These are phyloP conservation scores for Sordariomycetes sp. DNA, from an alignment of 2,329 filamentous ascomycete species.

Conservation along the genomic window DNA sequence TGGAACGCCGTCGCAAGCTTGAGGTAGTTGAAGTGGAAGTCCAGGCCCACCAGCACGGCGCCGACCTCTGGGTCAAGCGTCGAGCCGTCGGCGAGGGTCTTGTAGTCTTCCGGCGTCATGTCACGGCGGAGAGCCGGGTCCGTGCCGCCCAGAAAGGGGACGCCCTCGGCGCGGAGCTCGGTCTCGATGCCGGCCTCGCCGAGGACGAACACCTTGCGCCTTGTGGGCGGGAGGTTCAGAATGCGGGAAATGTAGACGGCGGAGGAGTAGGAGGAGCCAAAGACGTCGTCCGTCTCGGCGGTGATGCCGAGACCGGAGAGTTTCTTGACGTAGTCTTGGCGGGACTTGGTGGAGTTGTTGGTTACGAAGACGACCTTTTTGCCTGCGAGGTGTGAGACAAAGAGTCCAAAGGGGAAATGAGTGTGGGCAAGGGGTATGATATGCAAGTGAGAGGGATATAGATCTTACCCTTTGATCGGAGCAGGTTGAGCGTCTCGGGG, in stretches of 20 bases:
- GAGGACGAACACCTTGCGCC: conserved; percentile 89
- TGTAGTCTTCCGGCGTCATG: conserved; percentile 72
- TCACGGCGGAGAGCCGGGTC: conserved; percentile 69
- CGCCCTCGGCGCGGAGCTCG: conserved; percentile 69
- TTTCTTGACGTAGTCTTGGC: conserved; percentile 86
- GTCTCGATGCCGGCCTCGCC: conserved; percentile 87
- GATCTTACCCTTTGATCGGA: conserved; percentile 63
- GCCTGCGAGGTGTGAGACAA: conserved; percentile 37
- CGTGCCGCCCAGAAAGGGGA: conserved; percentile 78
- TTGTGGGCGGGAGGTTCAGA: conserved; percentile 63
- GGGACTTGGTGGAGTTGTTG: conserved; percentile 97
- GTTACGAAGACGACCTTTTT: conserved; percentile 95
- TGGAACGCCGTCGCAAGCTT: conserved; percentile 79
- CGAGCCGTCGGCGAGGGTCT: conserved; percentile 62
- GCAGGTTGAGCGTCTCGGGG: conserved; percentile 72
- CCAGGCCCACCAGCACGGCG: conserved; percentile 78
- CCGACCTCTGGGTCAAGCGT: conserved; percentile 80
- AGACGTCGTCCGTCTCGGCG: conserved; percentile 77
- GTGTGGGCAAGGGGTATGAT: not conserved
- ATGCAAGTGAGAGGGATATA: conserved; percentile 2
- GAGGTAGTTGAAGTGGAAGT: conserved; percentile 92
- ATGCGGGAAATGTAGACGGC: conserved; percentile 95
- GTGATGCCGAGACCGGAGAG: conserved; percentile 73
- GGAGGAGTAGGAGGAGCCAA: conserved; percentile 89
- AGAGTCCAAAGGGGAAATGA: not conserved